Evolutionary conservation across 495 filamentous ascomycete genomes (phyloP), one percentile per base, ranked within the genome.

Genomic region (Lasiosphaeria hispida): DNA sequence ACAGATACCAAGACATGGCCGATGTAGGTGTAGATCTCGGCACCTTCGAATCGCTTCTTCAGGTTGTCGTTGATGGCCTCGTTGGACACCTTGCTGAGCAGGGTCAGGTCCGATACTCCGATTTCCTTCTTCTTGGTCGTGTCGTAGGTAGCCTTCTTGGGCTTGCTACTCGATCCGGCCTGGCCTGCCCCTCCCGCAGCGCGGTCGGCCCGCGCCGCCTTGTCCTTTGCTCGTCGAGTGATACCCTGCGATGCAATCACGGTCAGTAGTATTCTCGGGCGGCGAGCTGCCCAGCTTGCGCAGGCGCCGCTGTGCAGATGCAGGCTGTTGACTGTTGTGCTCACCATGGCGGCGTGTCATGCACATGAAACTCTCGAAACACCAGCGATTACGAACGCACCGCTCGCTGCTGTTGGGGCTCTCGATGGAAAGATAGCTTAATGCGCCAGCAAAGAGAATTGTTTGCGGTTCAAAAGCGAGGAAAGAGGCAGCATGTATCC

Each of bases 1-100:
- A 99, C 95, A 30, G 95, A 97, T 62, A 99, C 95, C 80, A 99
- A 73, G 72, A 99, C 95, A 90, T 97, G 93, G 74, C 95, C 95
- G 68, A 99, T 99, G 77, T 99, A 99, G 55, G 95, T 99, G 77
- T 99, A 99, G 71, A 99, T 99, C 77, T 97, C 92, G 61, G 78
- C 85, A 80, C 92, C 90, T 66, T 97, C 89, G 72, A 99, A 99
- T 40, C 95, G 87, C 72, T 96, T 90, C 78, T 96, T 95, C 73
- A 99, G 68, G 73, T 99, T 99, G 55, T 97, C 93, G 75, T 99
- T 99, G 78, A 99, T 99, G 14, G 92, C 92, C 72, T 99, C 95
- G 69, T 97, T 96, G 58, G 92, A 94, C 59, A 99, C 94, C 76
- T 97, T 97, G 77, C 91, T 96, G 64, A 99, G 88, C 59, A 99